phyloP scores from a whole-genome alignment of 352 stramenopile species.

The Saprolegnia diclina region DNA sequence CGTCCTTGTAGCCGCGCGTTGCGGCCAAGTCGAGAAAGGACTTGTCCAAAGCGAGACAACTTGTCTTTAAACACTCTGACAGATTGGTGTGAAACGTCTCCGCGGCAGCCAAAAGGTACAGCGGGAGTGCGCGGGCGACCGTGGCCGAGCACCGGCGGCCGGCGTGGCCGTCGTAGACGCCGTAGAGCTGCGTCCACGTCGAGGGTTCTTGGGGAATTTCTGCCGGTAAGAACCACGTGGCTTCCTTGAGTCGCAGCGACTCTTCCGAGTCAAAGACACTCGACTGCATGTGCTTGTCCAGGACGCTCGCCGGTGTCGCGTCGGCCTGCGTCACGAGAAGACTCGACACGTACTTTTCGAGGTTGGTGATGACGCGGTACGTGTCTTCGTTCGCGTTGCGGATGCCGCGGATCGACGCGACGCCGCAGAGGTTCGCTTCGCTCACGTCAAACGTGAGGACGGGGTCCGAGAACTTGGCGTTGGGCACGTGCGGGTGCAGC shows the following conservation, averaged over 20 bases:
- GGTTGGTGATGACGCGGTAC: constrained; percentile 56
- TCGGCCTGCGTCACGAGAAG: constrained; percentile 45
- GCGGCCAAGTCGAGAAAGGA: constrained; percentile 57
- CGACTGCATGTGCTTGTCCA: constrained; percentile 42
- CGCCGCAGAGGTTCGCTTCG: not conserved
- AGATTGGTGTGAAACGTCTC: constrained; percentile 44
- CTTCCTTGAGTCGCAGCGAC: constrained; percentile 30
- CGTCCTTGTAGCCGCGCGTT: constrained; percentile 44
- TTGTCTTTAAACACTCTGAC: constrained; percentile 35
- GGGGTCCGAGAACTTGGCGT: constrained; percentile 3
- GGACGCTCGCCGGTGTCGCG: constrained; percentile 32
- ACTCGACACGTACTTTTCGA: constrained; percentile 52
- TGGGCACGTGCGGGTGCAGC: not conserved
- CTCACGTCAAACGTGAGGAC: constrained; percentile 4
- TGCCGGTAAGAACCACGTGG: not conserved
- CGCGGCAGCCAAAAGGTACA: constrained; percentile 56
- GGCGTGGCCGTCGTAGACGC: constrained; percentile 72
- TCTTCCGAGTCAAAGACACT: constrained; percentile 35
- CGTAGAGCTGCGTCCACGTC: constrained; percentile 56
- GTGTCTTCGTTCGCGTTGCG: constrained; percentile 61
- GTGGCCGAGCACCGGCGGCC: constrained; percentile 53
- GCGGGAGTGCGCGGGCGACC: constrained; percentile 54
- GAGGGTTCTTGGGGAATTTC: constrained; percentile 23
- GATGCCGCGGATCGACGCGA: constrained; percentile 30
- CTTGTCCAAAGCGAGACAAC: constrained; percentile 57